Percentiles rank a stretch among this genome's conserved stretches.
Evolutionary conservation across 768 basidiomycete genomes (phyloP).

Genomic region (Tricholoma bakamatsutake): DNA sequence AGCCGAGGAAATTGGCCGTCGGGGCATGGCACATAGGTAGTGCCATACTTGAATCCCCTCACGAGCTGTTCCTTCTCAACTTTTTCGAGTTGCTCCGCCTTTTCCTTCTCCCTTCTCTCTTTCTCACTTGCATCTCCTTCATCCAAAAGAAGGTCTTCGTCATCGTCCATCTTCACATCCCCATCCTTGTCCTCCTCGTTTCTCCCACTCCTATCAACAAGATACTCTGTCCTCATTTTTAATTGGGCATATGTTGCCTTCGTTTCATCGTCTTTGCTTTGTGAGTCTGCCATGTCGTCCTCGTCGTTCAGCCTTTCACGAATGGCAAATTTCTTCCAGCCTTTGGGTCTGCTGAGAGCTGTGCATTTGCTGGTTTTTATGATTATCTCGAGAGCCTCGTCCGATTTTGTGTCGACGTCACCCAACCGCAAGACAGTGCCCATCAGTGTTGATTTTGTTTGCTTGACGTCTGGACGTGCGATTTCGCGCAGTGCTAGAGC

Average conservation of each 20-base stretch:
- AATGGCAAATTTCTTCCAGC: slow-evolving; percentile 72
- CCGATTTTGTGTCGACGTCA: slow-evolving; percentile 55
- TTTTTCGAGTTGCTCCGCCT: slow-evolving; percentile 37
- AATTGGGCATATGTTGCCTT: slow-evolving; percentile 35
- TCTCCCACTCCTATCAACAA: slow-evolving; percentile 40
- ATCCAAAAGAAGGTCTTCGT: slow-evolving; percentile 22
- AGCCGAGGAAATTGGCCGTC: slow-evolving; percentile 78
- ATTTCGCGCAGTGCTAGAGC: slow-evolving; percentile 60
- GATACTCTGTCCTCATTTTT: slow-evolving; percentile 51
- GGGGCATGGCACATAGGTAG: slow-evolving; percentile 81
- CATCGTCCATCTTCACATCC: slow-evolving; percentile 37
- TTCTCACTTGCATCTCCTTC: slow-evolving; percentile 20
- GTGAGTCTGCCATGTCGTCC: slow-evolving; percentile 28
- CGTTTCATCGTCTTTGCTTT: slow-evolving; percentile 22
- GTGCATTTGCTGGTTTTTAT: slow-evolving; percentile 82
- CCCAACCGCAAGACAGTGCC: slow-evolving; percentile 74
- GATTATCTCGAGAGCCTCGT: slow-evolving; percentile 69
- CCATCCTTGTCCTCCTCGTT: slow-evolving; percentile 33
- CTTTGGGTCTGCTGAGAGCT: slow-evolving; percentile 56
- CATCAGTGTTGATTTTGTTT: slow-evolving; percentile 59
- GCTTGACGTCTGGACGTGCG: slow-evolving; percentile 56
- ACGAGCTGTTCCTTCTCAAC: slow-evolving; percentile 78
- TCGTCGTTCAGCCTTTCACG: slow-evolving; percentile 30
- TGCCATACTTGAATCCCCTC: slow-evolving; percentile 84
- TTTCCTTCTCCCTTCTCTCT: slow-evolving; percentile 24